Percentiles rank a stretch among this genome's conserved stretches.
These are phyloP conservation scores for Arachnomyces sp. DNA, from an alignment of 2,329 filamentous ascomycete genomes.

Conservation along the genomic window DNA sequence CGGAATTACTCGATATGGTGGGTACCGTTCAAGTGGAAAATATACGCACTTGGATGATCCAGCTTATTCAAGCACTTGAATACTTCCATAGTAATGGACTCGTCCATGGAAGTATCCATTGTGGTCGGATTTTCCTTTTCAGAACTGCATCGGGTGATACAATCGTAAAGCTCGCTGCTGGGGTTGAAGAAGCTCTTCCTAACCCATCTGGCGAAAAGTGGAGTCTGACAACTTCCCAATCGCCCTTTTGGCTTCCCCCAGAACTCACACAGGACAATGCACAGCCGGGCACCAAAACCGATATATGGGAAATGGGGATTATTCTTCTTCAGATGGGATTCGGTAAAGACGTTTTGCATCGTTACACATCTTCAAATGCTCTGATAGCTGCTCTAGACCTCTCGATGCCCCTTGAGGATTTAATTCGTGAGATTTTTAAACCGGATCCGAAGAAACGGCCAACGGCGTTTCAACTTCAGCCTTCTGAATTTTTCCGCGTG, in stretches of 20 bases:
- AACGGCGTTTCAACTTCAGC: constrained; percentile 66
- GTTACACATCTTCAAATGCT: constrained; percentile 70
- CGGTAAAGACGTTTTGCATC: constrained; percentile 66
- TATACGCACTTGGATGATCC: constrained; percentile 82
- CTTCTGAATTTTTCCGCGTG: constrained; percentile 42
- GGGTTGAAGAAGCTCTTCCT: constrained; percentile 45
- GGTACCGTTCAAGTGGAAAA: constrained; percentile 66
- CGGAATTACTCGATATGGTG: constrained; percentile 72
- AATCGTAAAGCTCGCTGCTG: constrained; percentile 48
- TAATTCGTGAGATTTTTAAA: constrained; percentile 78
- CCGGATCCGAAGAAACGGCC: constrained; percentile 75
- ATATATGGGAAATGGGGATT: constrained; percentile 91
- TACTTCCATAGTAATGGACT: constrained; percentile 81
- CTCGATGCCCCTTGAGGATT: constrained; percentile 67
- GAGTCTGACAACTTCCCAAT: constrained; percentile 54
- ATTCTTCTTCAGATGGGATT: constrained; percentile 92
- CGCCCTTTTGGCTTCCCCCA: constrained; percentile 75
- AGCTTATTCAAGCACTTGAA: constrained; percentile 79
- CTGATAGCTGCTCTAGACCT: constrained; percentile 65
- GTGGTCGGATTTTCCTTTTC: constrained; percentile 70
- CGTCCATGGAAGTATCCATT: constrained; percentile 74
- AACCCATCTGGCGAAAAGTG: constrained; percentile 37
- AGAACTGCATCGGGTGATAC: constrained; percentile 61
- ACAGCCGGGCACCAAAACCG: constrained; percentile 62
- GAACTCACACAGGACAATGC: constrained; percentile 59